Evolutionary conservation across 2,329 filamentous ascomycete species (phyloP).

Genomic region (Sporothrix inflata): DNA sequence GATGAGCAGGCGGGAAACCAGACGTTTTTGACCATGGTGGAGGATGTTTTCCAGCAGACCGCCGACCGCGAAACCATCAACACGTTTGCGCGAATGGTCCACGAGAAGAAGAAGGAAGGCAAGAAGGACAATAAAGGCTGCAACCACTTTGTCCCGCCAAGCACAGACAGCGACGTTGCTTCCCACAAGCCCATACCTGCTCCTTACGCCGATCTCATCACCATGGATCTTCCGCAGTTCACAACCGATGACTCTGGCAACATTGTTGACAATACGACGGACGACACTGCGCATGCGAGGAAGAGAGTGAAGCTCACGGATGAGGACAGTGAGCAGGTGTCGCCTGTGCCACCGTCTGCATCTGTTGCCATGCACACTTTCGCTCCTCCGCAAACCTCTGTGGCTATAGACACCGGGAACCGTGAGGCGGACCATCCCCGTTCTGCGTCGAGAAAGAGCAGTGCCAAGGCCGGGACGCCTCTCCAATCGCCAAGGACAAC

Average conservation of each 20-base stretch:
- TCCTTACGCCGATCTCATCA: constrained; percentile 54
- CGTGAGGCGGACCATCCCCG: background rate
- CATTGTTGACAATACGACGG: constrained; percentile 5
- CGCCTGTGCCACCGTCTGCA: background rate
- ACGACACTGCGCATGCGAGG: constrained; percentile 36
- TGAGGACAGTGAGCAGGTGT: constrained; percentile 2
- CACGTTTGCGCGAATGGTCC: constrained; percentile 56
- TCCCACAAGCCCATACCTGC: constrained; percentile 53
- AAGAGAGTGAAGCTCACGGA: constrained; percentile 45
- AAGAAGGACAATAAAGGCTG: constrained; percentile 55
- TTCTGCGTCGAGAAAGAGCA: background rate
- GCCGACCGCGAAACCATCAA: constrained; percentile 56
- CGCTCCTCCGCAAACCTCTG: background rate
- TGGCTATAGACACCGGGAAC: background rate
- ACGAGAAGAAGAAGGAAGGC: constrained; percentile 60
- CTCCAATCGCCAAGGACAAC: background rate
- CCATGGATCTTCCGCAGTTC: constrained; percentile 44
- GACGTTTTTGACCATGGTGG: constrained; percentile 59
- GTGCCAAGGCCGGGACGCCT: constrained; percentile 9
- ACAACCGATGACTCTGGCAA: background rate
- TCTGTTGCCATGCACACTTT: background rate
- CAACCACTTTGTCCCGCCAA: constrained; percentile 58
- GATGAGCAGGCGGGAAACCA: constrained; percentile 58
- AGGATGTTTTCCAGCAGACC: constrained; percentile 60
- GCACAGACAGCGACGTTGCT: constrained; percentile 48